Base-by-base conservation (phyloP, 2,329 filamentous ascomycete species). In the Aspergillus candidus region DNA sequence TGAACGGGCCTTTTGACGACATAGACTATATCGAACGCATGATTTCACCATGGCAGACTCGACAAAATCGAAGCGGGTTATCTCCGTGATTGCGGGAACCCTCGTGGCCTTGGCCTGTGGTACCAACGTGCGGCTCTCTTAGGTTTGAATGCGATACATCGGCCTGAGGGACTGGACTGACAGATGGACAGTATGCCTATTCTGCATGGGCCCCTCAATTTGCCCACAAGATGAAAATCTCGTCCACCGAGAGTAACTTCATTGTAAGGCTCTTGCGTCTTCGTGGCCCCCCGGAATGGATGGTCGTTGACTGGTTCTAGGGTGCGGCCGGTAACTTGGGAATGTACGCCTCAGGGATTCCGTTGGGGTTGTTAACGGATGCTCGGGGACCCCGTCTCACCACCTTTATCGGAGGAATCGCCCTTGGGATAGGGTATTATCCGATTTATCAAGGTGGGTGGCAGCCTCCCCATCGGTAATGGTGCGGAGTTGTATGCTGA, bases 161-260 rank as follows among this genome's bases (percentile, higher is more conserved):
- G 17, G 4, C n/a, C 22, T 14, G 8, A 40, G 13, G 39, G 37
- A 38, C 30, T 41, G 34, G 38, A 33, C 50, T 57, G 29, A 59
- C 48, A 37, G 34, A 38, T 66, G 48, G 40, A 39, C 61, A 96
- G 88, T 97, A 98, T 79, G 91, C 90, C 62, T 98, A 96, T 70
- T 96, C 89, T 43, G 91, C 91, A 68, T 98, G 93, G 90, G 89
- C 88, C 11, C 93, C 93, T 14, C 90, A 96, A 69, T 96, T 96
- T 62, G 89, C 90, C 39, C 83, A 94, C 59, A 83, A 80, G 56
- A 75, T 98, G 57, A 82, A 85, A 62, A 79, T 97, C 49, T 89
- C 89, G 11, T 85, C 93, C n/a, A 97, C 91, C 3, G 78, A 96
- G 66, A 89, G 82, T 68, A 97, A 98, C 68, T 69, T 97, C 53